Evolutionary conservation across 352 stramenopile species (phyloP).

Genomic region (Stramenopiles sp.): DNA sequence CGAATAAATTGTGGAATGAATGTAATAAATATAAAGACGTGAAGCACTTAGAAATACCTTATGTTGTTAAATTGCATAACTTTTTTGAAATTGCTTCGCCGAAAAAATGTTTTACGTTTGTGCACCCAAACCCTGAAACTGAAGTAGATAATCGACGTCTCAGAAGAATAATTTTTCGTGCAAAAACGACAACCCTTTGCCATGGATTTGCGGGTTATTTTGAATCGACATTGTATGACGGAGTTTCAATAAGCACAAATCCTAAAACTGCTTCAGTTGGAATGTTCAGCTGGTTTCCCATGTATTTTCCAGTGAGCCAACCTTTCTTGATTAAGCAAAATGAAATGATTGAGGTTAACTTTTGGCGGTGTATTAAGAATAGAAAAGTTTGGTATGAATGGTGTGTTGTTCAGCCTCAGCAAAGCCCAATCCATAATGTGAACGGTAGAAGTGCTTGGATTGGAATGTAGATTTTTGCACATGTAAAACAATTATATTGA

Average conservation of each 20-base stretch:
- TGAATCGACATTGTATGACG: constrained; percentile 72
- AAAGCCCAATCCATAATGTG: constrained; percentile 79
- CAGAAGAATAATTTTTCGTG: constrained; percentile 37
- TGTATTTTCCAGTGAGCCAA: constrained; percentile 84
- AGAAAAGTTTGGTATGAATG: constrained; percentile 96
- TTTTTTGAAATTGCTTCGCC: constrained; percentile 53
- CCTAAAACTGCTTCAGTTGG: constrained; percentile 76
- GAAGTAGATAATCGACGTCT: no score
- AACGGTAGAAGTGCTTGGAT: constrained; percentile 86
- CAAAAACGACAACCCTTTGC: constrained; percentile 40
- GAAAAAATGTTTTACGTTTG: constrained; percentile 77
- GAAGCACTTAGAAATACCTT: constrained; percentile 81
- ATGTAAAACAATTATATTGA: no score
- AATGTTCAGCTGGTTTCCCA: constrained; percentile 98
- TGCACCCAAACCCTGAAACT: constrained; percentile 53
- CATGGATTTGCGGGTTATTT: constrained; percentile 92
- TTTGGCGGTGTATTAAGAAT: constrained; percentile 69
- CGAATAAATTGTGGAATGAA: constrained; percentile 36
- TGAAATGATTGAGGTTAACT: constrained; percentile 53
- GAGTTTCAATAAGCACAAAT: constrained; percentile 80
- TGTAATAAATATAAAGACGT: constrained; percentile 28
- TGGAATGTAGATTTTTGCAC: constrained; percentile 71
- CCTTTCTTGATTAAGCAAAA: constrained; percentile 55
- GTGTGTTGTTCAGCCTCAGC: constrained; percentile 42
- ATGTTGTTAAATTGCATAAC: constrained; percentile 86